These are phyloP conservation scores for Populus nigra DNA, from an alignment of 345 rosid species.

Conservation along the genomic window DNA sequence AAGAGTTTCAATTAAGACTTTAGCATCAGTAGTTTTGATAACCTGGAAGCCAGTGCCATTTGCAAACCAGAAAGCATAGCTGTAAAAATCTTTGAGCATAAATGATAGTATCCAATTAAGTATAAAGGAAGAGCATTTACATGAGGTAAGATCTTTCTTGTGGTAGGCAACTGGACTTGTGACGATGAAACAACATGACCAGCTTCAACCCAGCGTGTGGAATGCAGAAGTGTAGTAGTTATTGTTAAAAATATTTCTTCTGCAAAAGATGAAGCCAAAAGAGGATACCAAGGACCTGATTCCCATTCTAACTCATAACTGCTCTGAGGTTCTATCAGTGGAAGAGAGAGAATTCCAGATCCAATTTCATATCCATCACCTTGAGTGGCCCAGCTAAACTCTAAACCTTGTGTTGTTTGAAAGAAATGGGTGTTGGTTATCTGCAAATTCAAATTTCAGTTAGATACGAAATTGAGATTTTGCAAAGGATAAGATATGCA, in stretches of 20 bases:
- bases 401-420: conserved; percentile 62
- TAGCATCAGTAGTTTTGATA: conserved; percentile 42
- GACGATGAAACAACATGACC: conserved; percentile 77
- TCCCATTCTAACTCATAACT: conserved; percentile 59
- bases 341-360: conserved; percentile 64
- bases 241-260: conserved; percentile 70
- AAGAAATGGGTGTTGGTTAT: conserved; percentile 64
- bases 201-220: conserved; percentile 73
- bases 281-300: conserved; percentile 81
- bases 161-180: conserved; percentile 71
- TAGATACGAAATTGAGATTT: conserved; percentile 13
- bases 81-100: neutral
- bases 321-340: conserved; percentile 65
- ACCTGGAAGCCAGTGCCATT: conserved; percentile 42
- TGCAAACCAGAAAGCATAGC: conserved; percentile 4
- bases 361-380: conserved; percentile 77
- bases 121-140: conserved; percentile 36
- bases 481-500: neutral
- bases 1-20: conserved; percentile 43
- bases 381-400: conserved; percentile 65
- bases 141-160: conserved; percentile 54
- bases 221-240: conserved; percentile 49
- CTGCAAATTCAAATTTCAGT: conserved; percentile 46
- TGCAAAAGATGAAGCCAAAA: conserved; percentile 58
- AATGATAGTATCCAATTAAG: neutral